These are phyloP conservation scores for Nadsonia starkeyi-henricii DNA, from an alignment of 1,139 yeast genomes.

Conservation along the genomic window DNA sequence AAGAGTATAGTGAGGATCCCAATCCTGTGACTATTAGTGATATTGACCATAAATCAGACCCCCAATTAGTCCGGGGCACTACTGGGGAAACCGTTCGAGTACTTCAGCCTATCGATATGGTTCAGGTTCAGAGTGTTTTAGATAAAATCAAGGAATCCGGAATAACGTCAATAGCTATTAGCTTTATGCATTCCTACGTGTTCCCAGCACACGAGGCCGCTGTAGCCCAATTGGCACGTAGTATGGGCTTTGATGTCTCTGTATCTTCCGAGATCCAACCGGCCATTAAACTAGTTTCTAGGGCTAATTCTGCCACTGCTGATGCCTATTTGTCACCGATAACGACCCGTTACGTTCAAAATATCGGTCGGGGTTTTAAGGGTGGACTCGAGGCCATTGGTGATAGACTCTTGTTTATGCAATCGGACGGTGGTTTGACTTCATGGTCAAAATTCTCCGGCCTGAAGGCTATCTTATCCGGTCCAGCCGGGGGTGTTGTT, in stretches of 20 bases:
- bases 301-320: conserved; percentile 62
- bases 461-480: conserved; percentile 37
- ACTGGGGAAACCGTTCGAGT: conserved; percentile 54
- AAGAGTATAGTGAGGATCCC: conserved; percentile 52
- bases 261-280: conserved; percentile 55
- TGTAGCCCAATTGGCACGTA: conserved; percentile 43
- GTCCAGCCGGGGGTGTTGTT: conserved; percentile 51
- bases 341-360: conserved; percentile 43
- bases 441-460: conserved; percentile 37
- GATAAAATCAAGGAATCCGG: conserved; percentile 37
- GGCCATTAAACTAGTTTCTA: conserved; percentile 55
- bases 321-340: conserved; percentile 73
- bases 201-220: conserved; percentile 49
- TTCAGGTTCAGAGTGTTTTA: conserved; percentile 16
- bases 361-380: conserved; percentile 47
- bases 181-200: conserved; percentile 56
- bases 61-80: conserved; percentile 34
- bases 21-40: conserved; percentile 21
- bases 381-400: conserved; percentile 34
- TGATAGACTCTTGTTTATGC: conserved; percentile 39
- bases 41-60: conserved; percentile 16
- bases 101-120: conserved; percentile 19
- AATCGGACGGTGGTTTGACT: conserved; percentile 44
- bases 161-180: conserved; percentile 50
- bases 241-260: conserved; percentile 53